Evolutionary conservation across 139 green algal species (phyloP).

Genomic region (Chlamydomonas applanata): DNA sequence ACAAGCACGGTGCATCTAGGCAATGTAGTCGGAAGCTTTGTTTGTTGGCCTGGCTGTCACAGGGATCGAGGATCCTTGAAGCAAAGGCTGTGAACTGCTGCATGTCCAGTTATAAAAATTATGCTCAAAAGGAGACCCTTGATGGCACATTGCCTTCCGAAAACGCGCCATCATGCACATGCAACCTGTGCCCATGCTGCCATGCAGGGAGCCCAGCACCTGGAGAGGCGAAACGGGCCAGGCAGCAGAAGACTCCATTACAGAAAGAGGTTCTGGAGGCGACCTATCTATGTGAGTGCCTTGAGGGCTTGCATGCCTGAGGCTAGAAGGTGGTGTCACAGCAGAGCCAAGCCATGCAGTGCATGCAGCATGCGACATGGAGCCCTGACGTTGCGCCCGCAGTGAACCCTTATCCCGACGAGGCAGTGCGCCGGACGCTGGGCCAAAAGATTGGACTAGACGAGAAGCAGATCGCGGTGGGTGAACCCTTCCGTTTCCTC

Average conservation of each 20-base stretch:
- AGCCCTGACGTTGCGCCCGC: background rate
- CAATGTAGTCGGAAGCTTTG: too few species aligned
- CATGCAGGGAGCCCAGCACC: background rate
- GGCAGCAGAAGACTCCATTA: slow-evolving; percentile 63
- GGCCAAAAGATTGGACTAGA: slow-evolving; percentile 65
- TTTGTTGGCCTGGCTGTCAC: too few species aligned
- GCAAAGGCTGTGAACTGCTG: too few species aligned
- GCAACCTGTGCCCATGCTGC: background rate
- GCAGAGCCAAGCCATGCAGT: too few species aligned
- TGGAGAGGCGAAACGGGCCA: slow-evolving; percentile 5
- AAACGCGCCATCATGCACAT: too few species aligned
- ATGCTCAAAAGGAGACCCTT: too few species aligned
- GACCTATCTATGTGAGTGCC: slow-evolving; percentile 54
- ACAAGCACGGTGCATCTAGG: too few species aligned
- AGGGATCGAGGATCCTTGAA: too few species aligned
- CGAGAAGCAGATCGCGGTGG: slow-evolving; percentile 69
- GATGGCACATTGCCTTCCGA: too few species aligned
- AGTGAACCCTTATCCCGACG: slow-evolving; percentile 59
- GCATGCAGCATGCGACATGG: background rate
- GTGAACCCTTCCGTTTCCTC: background rate
- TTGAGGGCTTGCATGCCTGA: background rate
- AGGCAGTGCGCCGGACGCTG: slow-evolving; percentile 55
- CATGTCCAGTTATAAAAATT: too few species aligned
- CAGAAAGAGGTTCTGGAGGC: slow-evolving; percentile 80
- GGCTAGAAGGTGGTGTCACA: background rate